Evolutionary conservation across 2,329 filamentous ascomycete genomes (phyloP).

Genomic region (Hypocreales sp.): DNA sequence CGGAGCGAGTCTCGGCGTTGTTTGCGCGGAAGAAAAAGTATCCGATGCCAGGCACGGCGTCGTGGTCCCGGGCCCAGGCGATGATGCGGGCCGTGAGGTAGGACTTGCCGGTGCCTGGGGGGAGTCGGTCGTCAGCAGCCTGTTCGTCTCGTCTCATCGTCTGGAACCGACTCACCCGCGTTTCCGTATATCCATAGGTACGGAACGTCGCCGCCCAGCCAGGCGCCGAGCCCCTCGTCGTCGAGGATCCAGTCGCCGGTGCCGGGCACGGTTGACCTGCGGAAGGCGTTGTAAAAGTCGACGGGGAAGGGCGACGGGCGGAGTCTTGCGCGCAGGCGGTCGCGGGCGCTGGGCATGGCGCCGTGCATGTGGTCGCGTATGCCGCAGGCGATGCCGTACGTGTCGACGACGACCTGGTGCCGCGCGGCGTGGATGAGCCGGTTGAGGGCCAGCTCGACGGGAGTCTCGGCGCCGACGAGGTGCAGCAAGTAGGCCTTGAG

Average conservation of each 20-base stretch:
- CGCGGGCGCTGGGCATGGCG: constrained; percentile 18
- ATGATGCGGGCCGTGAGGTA: constrained; percentile 28
- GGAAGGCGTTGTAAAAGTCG: constrained; percentile 25
- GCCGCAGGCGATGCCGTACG: constrained; percentile 19
- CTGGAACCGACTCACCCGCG: constrained; percentile 12
- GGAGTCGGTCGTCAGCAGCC: not conserved
- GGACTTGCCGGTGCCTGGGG: constrained; percentile 26
- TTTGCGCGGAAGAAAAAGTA: constrained; percentile 34
- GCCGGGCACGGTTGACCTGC: constrained; percentile 19
- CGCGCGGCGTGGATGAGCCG: constrained; percentile 25
- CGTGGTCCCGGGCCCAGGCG: constrained; percentile 14
- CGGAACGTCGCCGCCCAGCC: constrained; percentile 20
- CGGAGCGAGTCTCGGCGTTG: constrained; percentile 26
- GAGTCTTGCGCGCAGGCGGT: constrained; percentile 22
- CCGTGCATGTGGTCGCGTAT: constrained; percentile 19
- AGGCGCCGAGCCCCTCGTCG: constrained; percentile 21
- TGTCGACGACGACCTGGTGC: constrained; percentile 27
- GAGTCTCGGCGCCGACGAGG: constrained; percentile 22
- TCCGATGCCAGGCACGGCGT: constrained; percentile 16
- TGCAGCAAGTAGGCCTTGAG: constrained; percentile 24
- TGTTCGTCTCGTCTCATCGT: not conserved
- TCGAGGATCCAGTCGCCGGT: constrained; percentile 30
- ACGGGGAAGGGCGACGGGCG: constrained; percentile 25
- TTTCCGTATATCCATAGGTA: constrained; percentile 28
- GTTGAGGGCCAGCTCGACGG: constrained; percentile 21